Evolutionary conservation across 1,284 basidiomycete species (phyloP), one percentile per base, ranked within the genome.

Genomic region (Laetiporus sulphureus): DNA sequence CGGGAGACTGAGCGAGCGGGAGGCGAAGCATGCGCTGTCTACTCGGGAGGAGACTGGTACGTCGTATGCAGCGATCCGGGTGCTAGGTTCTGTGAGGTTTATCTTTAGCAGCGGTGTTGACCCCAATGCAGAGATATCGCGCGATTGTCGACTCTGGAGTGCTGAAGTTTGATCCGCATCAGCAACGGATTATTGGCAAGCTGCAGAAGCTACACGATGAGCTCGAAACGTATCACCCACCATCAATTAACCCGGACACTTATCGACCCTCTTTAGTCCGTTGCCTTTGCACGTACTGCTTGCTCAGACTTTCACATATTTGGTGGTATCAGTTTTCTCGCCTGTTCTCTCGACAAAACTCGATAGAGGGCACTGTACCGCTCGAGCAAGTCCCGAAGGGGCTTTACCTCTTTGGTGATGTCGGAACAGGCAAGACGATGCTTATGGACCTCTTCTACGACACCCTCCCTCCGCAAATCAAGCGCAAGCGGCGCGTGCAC

Each of bases 381-480:
- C 74, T 74, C 2, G 65, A 71, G 16, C 61, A 75, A 37, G 72
- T 79, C 1, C 95, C 94, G 0, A 86, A 86, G 52, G 91, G 94
- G 10, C 72, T 99, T 19, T 99, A 99, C 64, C 80, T 99, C n/a
- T 93, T 90, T 61, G 96, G 96, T 29, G 90, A 93, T 51, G 96
- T 99, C 42, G 95, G 95, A 1, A 98, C 94, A 4, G 95, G 96
- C 19, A 92, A 92, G 73, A 91, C 90, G 1, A 98, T 99, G 94
- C 81, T 99, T 48, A 99, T 99, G 96, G 96, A 99, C 63, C 71
- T 99, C 15, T 96, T 99, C 66, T 92, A 91, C 70, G 82, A 87
- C 48, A 87, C 92, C 1, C 76, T 99, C 1, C 93, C 94, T 0
- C 56, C 72, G 0, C 77, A 81, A 47, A 75, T 94, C 49, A 78